Conservation (phyloP, 495 filamentous ascomycete genomes). For the Aspergillus steynii region DNA sequence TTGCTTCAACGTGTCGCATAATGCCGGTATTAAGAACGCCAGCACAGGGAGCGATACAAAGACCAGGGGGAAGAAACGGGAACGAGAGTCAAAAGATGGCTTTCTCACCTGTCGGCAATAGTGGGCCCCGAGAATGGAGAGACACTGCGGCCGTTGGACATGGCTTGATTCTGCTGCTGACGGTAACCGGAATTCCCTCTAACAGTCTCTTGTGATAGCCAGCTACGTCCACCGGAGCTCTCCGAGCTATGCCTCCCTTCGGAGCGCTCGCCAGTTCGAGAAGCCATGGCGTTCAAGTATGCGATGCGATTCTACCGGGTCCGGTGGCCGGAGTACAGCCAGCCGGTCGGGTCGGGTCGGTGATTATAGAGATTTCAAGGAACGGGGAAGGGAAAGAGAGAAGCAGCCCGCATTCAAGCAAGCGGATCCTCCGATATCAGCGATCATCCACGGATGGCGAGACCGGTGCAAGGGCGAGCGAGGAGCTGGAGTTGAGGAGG, state of each 20-base stretch:
- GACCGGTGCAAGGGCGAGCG: constrained; percentile 5
- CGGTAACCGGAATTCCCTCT: constrained; percentile 31
- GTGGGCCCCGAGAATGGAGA: constrained; percentile 32
- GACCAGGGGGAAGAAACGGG: background rate
- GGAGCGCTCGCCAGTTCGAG: constrained; percentile 31
- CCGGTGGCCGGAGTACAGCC: constrained; percentile 9
- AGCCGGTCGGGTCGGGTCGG: constrained; percentile 3
- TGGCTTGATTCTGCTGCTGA: constrained; percentile 21
- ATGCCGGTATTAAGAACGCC: background rate
- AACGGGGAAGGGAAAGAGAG: background rate
- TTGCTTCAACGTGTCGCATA: background rate
- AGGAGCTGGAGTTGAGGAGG: background rate
- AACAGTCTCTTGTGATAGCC: constrained; percentile 47
- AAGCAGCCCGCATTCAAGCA: constrained; percentile 4
- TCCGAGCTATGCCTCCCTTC: constrained; percentile 46
- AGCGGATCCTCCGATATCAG: background rate
- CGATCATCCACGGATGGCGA: background rate
- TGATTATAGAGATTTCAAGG: background rate
- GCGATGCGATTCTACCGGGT: constrained; percentile 7
- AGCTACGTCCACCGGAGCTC: constrained; percentile 44
- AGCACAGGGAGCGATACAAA: background rate
- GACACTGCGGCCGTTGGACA: constrained; percentile 32
- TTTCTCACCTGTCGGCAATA: constrained; percentile 43
- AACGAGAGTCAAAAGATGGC: constrained; percentile 1
- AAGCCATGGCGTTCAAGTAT: constrained; percentile 33